Evolutionary conservation across 441 rosid species (phyloP).

Genomic region (Populus hybrid): DNA sequence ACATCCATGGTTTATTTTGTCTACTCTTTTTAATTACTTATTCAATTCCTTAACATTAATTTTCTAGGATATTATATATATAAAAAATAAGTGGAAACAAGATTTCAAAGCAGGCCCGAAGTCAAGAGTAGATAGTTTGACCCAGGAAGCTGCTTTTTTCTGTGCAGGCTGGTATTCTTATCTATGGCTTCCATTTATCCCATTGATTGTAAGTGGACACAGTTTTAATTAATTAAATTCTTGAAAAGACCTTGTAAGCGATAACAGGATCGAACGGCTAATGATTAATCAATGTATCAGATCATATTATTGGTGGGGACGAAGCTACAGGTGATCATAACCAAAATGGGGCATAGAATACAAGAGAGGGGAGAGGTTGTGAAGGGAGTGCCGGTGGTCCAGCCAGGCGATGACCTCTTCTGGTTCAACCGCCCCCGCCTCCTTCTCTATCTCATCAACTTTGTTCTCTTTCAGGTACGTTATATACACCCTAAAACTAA

Average conservation of each 20-base stretch:
- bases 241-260: too few relatives aligned
- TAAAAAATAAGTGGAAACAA: neutral
- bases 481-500: neutral
- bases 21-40: too few relatives aligned
- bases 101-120: neutral
- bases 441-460: constrained; percentile 69
- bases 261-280: too few relatives aligned
- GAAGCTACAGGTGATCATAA: constrained; percentile 71
- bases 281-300: constrained; percentile 21
- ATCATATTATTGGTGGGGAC: constrained; percentile 66
- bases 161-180: constrained; percentile 64
- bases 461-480: constrained; percentile 77
- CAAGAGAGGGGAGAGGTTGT: constrained; percentile 78
- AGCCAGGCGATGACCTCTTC: constrained; percentile 76
- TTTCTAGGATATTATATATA: too few relatives aligned
- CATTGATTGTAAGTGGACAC: constrained; percentile 25
- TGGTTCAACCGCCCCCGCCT: constrained; percentile 84
- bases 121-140: neutral
- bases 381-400: constrained; percentile 75
- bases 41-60: too few relatives aligned
- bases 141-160: constrained; percentile 1
- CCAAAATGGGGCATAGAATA: constrained; percentile 65
- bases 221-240: too few relatives aligned
- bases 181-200: constrained; percentile 82
- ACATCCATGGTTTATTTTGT: too few relatives aligned